Base-by-base conservation (phyloP, 305 asterid species). In the Salvia sclarea region DNA sequence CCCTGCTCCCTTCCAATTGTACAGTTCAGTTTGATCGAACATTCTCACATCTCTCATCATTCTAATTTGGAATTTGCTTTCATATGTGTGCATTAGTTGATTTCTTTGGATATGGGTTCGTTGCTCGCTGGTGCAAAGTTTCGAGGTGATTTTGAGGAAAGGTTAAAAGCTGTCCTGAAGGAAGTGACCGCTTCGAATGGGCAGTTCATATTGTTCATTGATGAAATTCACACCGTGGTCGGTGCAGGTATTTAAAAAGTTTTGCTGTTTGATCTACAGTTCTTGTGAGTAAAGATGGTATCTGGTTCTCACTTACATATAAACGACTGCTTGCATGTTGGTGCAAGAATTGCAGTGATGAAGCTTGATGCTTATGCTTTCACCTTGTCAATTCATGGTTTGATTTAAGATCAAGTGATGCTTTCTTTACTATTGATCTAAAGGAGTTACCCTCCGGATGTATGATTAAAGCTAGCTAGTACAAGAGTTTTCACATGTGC, bases 121-220 rank as follows among this genome's bases (percentile, higher is more conserved):
- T 78, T 88, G 81, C 92, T 88, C 75, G 90, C 92, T 78, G 95
- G 95, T 61, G 88, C 95, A 16, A 88, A 88, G 79, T 86, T 75
- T 75, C 90, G 90, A 41, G 90, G 95, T 66, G 95, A 88, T 73
- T 88, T 88, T 60, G 95, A 88, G 83, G 95, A 88, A 78, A 82
- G 95, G 77, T 63, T 86, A 72, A 88, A 88, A 72, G 92, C 95
- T 71, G 90, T 88, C 25, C 68, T 88, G 80, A 88, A 85, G 86
- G 95, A 86, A 78, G 89, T 88, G 71, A 79, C 84, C 50, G 77
- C 90, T 64, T 88, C 95, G 44, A 88, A 86, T 78, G 95, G 95
- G 72, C 95, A 88, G 83, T 82, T 82, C 74, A 79, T 88, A 74
- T 59, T 86, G 76, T 88, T 86, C 76, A 88, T 86, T 53, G 92